Conservation (phyloP, 352 stramenopile genomes). For the Peronospora belbahrii region DNA sequence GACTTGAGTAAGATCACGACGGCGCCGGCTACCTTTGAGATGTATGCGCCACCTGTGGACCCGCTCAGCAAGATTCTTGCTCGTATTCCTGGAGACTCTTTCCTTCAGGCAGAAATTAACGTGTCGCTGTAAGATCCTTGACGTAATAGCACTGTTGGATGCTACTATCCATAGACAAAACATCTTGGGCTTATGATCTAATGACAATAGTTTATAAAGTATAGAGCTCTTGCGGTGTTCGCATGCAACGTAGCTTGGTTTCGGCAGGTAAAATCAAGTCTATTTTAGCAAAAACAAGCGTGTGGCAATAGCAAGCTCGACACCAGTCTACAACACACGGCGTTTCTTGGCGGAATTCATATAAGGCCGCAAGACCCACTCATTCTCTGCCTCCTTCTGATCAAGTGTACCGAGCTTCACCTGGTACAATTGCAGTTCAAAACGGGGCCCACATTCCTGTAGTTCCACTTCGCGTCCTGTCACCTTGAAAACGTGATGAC, state of each 20-base stretch:
- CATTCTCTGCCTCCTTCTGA: conserved; percentile 98
- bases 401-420: conserved; percentile 97
- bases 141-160: conserved; percentile 2
- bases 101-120: conserved; percentile 85
- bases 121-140: conserved; percentile 55
- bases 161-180: conserved; percentile 6
- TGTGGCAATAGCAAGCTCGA: not conserved
- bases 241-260: not conserved
- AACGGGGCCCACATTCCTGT: conserved; percentile 94
- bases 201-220: not conserved
- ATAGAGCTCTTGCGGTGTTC: not conserved
- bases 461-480: conserved; percentile 89
- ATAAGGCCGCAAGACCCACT: conserved; percentile 99
- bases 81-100: conserved; percentile 78
- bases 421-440: conserved; percentile 98
- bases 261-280: conserved; percentile 26
- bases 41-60: conserved; percentile 81
- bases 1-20: conserved; percentile 86
- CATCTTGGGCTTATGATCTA: not conserved
- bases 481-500: conserved; percentile 98
- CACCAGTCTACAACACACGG: conserved; percentile 67
- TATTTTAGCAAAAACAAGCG: conserved; percentile 27
- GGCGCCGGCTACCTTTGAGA: conserved; percentile 79
- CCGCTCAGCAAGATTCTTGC: conserved; percentile 83
- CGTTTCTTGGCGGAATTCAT: conserved; percentile 99